phyloP scores from a whole-genome alignment of 2,329 filamentous ascomycete genomes.

The Elsinoe fawcettii region DNA sequence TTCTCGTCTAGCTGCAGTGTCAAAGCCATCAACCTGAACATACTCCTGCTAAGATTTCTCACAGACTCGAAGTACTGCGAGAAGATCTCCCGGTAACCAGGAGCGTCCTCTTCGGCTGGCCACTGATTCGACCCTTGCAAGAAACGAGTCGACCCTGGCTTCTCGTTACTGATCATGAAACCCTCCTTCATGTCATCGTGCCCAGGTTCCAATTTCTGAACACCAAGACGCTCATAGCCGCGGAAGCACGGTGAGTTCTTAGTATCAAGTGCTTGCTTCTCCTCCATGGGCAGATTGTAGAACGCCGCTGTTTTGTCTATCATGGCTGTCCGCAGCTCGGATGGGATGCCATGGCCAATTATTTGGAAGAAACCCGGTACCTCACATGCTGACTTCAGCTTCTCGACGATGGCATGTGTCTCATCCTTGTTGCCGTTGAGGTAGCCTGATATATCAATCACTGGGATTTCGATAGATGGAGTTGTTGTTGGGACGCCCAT shows the following conservation, averaged over 20 bases:
- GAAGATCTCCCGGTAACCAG: slow-evolving; percentile 33
- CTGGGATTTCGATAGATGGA: background rate
- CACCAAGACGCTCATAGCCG: slow-evolving; percentile 37
- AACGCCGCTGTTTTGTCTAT: slow-evolving; percentile 35
- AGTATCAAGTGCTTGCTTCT: slow-evolving; percentile 32
- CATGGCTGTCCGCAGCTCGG: slow-evolving; percentile 32
- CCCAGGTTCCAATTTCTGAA: slow-evolving; percentile 37
- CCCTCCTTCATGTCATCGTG: slow-evolving; percentile 39
- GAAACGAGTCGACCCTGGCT: slow-evolving; percentile 19
- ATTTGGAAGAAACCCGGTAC: slow-evolving; percentile 41
- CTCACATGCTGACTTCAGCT: slow-evolving; percentile 7
- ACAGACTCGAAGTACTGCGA: slow-evolving; percentile 37
- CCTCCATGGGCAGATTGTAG: slow-evolving; percentile 35
- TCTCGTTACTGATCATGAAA: slow-evolving; percentile 38
- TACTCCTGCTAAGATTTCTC: slow-evolving; percentile 34
- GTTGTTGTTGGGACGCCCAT: too few relatives aligned
- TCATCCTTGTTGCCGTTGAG: background rate
- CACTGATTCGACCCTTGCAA: slow-evolving; percentile 17
- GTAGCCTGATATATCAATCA: background rate
- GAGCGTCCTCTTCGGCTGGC: slow-evolving; percentile 17
- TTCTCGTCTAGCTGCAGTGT: slow-evolving; percentile 33
- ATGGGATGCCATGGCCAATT: slow-evolving; percentile 34
- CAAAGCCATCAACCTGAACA: slow-evolving; percentile 35
- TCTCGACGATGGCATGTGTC: background rate
- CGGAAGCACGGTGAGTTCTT: slow-evolving; percentile 29